Evolutionary conservation across 2,329 filamentous ascomycete species (phyloP), one percentile per base, ranked within the genome.

Genomic region (Mycocentrospora acerina): DNA sequence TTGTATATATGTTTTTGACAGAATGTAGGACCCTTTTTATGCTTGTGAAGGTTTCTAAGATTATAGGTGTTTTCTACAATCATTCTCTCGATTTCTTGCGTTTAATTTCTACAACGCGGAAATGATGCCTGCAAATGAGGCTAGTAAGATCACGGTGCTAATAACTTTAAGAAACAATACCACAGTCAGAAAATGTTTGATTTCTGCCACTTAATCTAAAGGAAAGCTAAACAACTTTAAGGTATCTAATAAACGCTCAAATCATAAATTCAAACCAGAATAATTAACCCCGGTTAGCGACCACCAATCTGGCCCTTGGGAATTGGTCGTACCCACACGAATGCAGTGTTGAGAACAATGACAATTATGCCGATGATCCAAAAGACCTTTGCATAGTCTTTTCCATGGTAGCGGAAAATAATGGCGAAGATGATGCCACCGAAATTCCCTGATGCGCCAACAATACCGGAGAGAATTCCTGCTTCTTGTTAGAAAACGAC

Each of bases 381-480:
- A 47, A 94, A 80, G 0, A 80, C 80, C 62, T 76, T 81, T 9
- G 75, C 80, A 59, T 90, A 94, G 57, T 85, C 69, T 2, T 71
- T 79, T 4, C 81, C 82, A 32, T 79, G 73, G 68, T 90, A 93
- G 33, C 88, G 76, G 74, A 91, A 95, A 59, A 89, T 81, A 60
- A 94, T 80, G 14, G 88, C 85, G 58, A 93, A 95, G 32, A 94
- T 66, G 35, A 95, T 81, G 10, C 90, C 90, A 4, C 90, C 90
- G 8, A 95, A 67, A 58, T 95, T 96, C 1, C 90, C 90, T 7
- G 79, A 75, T 0, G 86, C 89, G 8, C 90, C 90, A 0, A 88
- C 85, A 24, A 87, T 72, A 10, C 90, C 90, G 1, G 85, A 87
- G 6, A 95, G 77, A 39, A 81, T 74, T 42, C 70, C 73, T 72